Conservation (phyloP, 2,329 filamentous ascomycete genomes). For the Calonectria montana region DNA sequence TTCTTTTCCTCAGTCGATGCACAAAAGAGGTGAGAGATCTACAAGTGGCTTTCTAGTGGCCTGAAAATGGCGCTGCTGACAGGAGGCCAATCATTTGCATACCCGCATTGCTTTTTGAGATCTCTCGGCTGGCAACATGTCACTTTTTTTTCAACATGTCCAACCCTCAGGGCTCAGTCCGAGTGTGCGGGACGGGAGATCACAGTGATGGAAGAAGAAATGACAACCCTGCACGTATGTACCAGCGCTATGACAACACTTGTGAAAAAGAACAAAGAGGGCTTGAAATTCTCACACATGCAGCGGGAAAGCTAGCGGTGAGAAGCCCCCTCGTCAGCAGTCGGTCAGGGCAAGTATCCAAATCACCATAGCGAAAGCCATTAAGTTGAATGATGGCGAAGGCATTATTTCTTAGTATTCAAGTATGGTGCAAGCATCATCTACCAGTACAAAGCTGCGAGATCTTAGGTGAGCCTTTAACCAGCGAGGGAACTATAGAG, state of each 20-base stretch:
- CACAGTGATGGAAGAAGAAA: not conserved
- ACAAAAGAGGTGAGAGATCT: not conserved
- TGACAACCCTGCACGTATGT: too few species aligned
- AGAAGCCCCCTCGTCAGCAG: not conserved
- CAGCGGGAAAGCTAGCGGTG: conserved; percentile 3
- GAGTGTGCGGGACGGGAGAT: too few species aligned
- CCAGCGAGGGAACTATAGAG: not conserved
- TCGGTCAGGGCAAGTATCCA: not conserved
- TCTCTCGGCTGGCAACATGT: not conserved
- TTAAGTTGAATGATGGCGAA: not conserved
- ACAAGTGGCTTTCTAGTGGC: not conserved
- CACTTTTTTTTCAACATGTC: not conserved
- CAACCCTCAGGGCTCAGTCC: not conserved
- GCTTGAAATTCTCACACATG: not conserved
- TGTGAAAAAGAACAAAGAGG: not conserved
- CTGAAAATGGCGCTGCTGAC: not conserved
- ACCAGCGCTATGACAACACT: not conserved
- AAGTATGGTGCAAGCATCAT: not conserved
- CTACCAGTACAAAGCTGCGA: not conserved
- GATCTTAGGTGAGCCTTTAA: not conserved
- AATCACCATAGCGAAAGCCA: not conserved
- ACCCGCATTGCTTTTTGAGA: not conserved
- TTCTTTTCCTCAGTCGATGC: not conserved
- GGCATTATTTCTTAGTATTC: not conserved
- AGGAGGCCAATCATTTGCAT: not conserved